These are phyloP conservation scores for Nannizziopsis barbatae DNA, from an alignment of 2,329 filamentous ascomycete genomes.

Conservation along the genomic window DNA sequence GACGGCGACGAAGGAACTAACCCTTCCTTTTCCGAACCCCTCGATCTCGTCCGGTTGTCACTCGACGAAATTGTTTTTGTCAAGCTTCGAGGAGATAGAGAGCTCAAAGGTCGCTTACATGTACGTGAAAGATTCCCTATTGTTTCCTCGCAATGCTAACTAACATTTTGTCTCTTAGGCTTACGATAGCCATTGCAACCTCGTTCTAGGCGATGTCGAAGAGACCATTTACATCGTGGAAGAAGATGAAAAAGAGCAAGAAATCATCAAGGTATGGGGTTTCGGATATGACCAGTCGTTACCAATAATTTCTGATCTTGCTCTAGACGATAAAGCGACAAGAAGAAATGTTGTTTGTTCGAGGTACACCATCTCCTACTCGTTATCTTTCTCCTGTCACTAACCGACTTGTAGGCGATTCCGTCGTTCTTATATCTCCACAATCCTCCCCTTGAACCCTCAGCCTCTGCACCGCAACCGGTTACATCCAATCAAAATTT, in stretches of 20 bases:
- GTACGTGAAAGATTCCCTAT: constrained; percentile 44
- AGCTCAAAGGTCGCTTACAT: constrained; percentile 89
- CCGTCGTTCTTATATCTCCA: constrained; percentile 60
- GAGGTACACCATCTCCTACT: constrained; percentile 52
- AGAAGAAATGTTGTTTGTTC: constrained; percentile 95
- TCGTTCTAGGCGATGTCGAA: constrained; percentile 90
- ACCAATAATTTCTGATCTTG: neutral
- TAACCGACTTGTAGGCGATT: constrained; percentile 47
- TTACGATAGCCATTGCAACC: constrained; percentile 96
- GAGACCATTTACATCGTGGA: constrained; percentile 94
- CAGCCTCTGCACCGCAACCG: too few species aligned
- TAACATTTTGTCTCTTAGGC: constrained; percentile 47
- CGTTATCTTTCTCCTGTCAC: constrained; percentile 17
- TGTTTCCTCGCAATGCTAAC: neutral
- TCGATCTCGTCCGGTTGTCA: constrained; percentile 88
- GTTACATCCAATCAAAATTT: too few species aligned
- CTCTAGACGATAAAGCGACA: constrained; percentile 82
- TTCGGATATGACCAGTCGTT: too few species aligned
- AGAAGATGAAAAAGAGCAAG: constrained; percentile 66
- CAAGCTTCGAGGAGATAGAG: constrained; percentile 88
- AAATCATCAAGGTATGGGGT: constrained; percentile 55
- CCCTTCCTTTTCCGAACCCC: constrained; percentile 70
- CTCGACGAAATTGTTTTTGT: constrained; percentile 96
- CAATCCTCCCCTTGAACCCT: constrained; percentile 30
- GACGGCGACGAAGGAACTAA: constrained; percentile 63